Base-by-base conservation (phyloP, 352 stramenopile species). In the Phytophthora crassamura region DNA sequence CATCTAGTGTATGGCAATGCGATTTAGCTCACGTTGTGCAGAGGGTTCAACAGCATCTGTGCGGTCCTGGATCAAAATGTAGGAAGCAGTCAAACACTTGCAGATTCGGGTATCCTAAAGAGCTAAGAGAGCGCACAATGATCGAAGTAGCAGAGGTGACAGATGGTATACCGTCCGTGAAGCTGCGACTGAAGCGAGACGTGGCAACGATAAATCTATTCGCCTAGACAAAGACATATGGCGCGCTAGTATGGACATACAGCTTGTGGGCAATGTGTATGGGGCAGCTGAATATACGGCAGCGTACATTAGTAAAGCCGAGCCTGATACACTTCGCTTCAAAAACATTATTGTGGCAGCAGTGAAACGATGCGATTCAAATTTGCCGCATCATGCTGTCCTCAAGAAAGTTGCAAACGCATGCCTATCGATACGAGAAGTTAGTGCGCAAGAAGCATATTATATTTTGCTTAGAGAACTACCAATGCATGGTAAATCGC, bases 221-320 rank as follows among this genome's bases (percentile, higher is more conserved):
- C 4, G 11, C 38, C 36, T 12, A 14, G 35, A n/a, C n/a, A n/a
- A n/a, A n/a, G 22, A 4, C 41, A 34, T 32, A 0, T 69, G 68
- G 62, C 18, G 68, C 4, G 62, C 68, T 2, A 76, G 72, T 16
- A 76, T 76, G 68, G 69, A 73, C 35, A 56, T 73, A 1, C 47
- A 56, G 6, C 18, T 58, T 5, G 25, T 30, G 6, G 25, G 25
- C 25, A 30, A 30, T 30, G 25, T 4, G 25, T 30, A 6, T 30
- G 25, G 25, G 25, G 25, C 25, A 30, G 25, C 25, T 2, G 25
- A 30, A 30, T 30, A 30, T 30, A 30, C 25, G 25, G 25, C 25
- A 30, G 25, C 25, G 25, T 30, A 30, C 25, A 30, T 30, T 30
- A 30, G 25, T 30, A 30, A 30, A 4, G 25, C 25, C 25, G 25